phyloP scores from a whole-genome alignment of 192 early-diverging fungal genomes.

The Podila epigama region DNA sequence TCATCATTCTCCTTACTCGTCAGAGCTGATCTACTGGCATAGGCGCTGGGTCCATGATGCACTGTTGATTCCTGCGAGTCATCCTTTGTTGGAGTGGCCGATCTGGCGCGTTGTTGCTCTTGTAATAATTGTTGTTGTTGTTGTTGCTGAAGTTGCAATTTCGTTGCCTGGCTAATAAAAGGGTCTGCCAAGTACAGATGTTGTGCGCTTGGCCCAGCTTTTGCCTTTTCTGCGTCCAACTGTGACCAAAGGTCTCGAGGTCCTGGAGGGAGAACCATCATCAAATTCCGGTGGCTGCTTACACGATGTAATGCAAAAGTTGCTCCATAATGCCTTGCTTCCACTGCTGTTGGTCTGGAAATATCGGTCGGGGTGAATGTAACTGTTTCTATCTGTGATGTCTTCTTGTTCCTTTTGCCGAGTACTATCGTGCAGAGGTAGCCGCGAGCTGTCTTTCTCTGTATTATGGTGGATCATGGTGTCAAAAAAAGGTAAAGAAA shows the following conservation, averaged over 20 bases:
- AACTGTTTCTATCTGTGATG: conserved; percentile 57
- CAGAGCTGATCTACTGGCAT: conserved; percentile 20
- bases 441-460: conserved; percentile 43
- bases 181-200: conserved; percentile 82
- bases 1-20: conserved; percentile 30
- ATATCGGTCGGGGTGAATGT: conserved; percentile 55
- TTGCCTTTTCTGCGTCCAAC: conserved; percentile 63
- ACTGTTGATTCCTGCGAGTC: not conserved
- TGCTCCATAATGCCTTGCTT: conserved; percentile 74
- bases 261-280: conserved; percentile 77
- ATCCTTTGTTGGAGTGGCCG: conserved; percentile 21
- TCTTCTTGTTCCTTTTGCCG: conserved; percentile 67
- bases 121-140: conserved; percentile 49
- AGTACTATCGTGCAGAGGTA: conserved; percentile 57
- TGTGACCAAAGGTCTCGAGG: conserved; percentile 77
- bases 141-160: conserved; percentile 46
- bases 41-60: conserved; percentile 30
- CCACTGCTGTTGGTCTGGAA: conserved; percentile 59
- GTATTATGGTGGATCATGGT: not conserved
- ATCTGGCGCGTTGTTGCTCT: conserved; percentile 20
- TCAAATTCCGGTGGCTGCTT: conserved; percentile 70
- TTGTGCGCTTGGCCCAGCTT: conserved; percentile 31
- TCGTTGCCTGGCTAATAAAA: conserved; percentile 66
- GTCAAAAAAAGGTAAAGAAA: not conserved
- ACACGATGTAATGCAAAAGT: conserved; percentile 84